These are phyloP conservation scores for Boletus eberwhitei DNA, from an alignment of 768 basidiomycete genomes.

Conservation along the genomic window DNA sequence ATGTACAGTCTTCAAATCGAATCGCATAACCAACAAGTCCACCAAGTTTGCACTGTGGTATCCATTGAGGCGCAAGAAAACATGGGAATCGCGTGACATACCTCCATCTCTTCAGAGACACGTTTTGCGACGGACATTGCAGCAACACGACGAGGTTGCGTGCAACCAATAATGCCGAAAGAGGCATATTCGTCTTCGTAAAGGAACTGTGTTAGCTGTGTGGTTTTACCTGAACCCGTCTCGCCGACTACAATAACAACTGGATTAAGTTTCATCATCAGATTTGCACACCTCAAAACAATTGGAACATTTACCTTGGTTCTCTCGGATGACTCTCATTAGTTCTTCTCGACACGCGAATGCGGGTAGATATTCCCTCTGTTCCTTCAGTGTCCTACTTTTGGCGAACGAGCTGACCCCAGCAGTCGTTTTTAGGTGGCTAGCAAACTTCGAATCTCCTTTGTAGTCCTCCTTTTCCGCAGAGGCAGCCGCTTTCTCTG, in stretches of 20 bases:
- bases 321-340: conserved; percentile 83
- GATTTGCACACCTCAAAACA: not conserved
- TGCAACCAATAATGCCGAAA: conserved; percentile 91
- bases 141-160: conserved; percentile 96
- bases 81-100: conserved; percentile 31
- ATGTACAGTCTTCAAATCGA: conserved; percentile 97
- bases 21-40: conserved; percentile 94
- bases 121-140: conserved; percentile 99
- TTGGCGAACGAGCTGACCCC: conserved; percentile 81
- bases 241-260: conserved; percentile 97
- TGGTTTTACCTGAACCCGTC: conserved; percentile 99
- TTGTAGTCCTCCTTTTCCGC: conserved; percentile 72
- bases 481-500: conserved; percentile 44
- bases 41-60: conserved; percentile 77
- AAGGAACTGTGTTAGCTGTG: conserved; percentile 91
- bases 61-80: conserved; percentile 3
- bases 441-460: conserved; percentile 96
- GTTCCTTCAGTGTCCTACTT: conserved; percentile 84
- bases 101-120: conserved; percentile 99
- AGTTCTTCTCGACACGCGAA: conserved; percentile 96
- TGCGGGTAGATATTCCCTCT: conserved; percentile 94
- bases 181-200: conserved; percentile 96
- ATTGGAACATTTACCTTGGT: conserved; percentile 67
- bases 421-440: conserved; percentile 77
- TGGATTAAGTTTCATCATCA: conserved; percentile 28